phyloP scores from a whole-genome alignment of 441 rosid species.

The Gossypium schwendimanii region DNA sequence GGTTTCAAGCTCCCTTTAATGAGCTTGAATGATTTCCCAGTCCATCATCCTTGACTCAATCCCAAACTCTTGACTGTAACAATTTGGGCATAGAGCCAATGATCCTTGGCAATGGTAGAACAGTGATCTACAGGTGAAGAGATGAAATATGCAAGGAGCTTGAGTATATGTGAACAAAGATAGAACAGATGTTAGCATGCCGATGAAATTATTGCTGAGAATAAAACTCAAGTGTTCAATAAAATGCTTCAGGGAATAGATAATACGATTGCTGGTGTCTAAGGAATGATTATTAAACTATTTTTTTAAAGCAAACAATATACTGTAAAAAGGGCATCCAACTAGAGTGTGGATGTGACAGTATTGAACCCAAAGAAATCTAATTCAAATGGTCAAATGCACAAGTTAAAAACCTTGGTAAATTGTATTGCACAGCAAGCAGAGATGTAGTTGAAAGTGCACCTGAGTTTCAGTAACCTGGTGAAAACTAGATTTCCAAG shows the following conservation, averaged over 20 bases:
- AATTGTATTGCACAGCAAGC: neutral
- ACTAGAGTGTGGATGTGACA: neutral
- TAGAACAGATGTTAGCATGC: neutral
- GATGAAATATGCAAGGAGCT: neutral
- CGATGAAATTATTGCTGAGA: neutral
- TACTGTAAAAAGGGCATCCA: neutral
- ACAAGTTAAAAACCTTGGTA: neutral
- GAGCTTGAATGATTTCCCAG: neutral
- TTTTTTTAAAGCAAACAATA: neutral
- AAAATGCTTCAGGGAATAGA: neutral
- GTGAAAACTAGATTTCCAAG: constrained; percentile 86
- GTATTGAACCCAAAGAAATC: neutral
- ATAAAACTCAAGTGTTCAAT: neutral
- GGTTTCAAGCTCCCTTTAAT: neutral
- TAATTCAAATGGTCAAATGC: neutral
- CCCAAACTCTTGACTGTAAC: neutral
- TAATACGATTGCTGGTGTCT: neutral
- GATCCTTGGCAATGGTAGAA: neutral
- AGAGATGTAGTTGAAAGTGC: constrained; percentile 14
- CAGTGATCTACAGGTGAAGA: neutral
- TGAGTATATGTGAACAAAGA: neutral
- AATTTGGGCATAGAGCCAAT: neutral
- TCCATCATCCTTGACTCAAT: neutral
- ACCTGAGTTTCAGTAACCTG: constrained; percentile 98
- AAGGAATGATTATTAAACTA: constrained; percentile 4